phyloP scores from a whole-genome alignment of 805 yeast genomes.

The Zygoascus ofunaensis region DNA sequence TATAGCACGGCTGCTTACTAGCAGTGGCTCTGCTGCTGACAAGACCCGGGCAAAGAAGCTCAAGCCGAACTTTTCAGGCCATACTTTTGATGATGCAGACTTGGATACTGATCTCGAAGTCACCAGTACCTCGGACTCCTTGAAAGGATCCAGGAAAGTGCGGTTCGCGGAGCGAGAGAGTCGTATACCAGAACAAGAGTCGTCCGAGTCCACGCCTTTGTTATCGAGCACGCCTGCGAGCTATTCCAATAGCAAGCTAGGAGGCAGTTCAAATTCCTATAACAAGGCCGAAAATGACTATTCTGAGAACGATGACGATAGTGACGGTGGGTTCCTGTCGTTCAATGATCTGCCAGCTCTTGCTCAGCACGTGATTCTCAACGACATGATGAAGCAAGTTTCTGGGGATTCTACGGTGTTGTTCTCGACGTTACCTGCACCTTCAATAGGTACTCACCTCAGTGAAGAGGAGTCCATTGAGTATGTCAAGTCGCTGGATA shows the following conservation, averaged over 20 bases:
- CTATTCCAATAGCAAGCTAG: neutral
- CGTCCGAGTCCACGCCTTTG: conserved; percentile 13
- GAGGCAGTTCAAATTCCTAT: too few relatives aligned
- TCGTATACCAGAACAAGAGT: neutral
- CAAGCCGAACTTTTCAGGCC: conserved; percentile 27
- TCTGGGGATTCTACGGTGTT: conserved; percentile 64
- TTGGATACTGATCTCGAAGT: conserved; percentile 19
- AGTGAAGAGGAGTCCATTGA: conserved; percentile 60
- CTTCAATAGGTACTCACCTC: conserved; percentile 71
- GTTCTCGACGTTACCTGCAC: conserved; percentile 86
- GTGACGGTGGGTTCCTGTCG: conserved; percentile 28
- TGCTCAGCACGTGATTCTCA: conserved; percentile 82
- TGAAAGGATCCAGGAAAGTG: conserved; percentile 3
- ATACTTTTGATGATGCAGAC: conserved; percentile 24
- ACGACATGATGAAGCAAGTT: conserved; percentile 65
- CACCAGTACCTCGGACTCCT: neutral
- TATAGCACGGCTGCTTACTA: neutral
- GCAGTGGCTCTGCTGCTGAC: neutral
- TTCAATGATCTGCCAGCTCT: conserved; percentile 87
- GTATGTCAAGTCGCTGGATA: conserved; percentile 64
- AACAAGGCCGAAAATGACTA: neutral
- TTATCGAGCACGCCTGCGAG: neutral
- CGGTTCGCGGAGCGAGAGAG: neutral
- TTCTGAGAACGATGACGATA: neutral
- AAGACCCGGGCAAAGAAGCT: conserved; percentile 12